Evolutionary conservation across 164 flowering plant species (phyloP).

Genomic region (Houttuynia cordata): DNA sequence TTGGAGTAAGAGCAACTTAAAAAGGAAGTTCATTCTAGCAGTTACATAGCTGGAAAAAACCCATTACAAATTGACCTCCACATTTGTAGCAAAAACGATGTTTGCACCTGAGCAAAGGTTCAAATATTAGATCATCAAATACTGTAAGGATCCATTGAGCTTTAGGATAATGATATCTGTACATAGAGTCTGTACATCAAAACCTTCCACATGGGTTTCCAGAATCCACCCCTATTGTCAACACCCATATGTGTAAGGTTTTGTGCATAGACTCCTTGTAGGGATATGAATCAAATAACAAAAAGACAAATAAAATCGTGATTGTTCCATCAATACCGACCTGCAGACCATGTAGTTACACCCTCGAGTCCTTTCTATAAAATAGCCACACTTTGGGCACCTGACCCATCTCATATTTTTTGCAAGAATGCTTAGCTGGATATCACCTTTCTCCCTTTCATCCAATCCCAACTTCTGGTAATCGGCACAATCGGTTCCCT

Average conservation of each 20-base stretch:
- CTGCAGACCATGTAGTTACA: slow-evolving; percentile 39
- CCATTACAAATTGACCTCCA: too few species aligned
- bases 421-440: slow-evolving; percentile 23
- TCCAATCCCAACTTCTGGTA: slow-evolving; percentile 9
- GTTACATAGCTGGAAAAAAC: too few species aligned
- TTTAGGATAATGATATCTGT: too few species aligned
- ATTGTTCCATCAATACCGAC: slow-evolving; percentile 9
- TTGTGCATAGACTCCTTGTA: too few species aligned
- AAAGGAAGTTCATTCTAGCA: too few species aligned
- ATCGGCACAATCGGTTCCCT: slow-evolving; percentile 17
- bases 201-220: too few species aligned
- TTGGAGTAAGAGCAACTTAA: too few species aligned
- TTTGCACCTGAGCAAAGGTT: slow-evolving; percentile 1
- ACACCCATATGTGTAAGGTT: too few species aligned
- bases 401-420: slow-evolving; percentile 32
- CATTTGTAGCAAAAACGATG: slow-evolving; percentile 1
- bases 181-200: too few species aligned
- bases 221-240: too few species aligned
- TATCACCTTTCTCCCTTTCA: slow-evolving; percentile 19
- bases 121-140: too few species aligned
- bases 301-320: background rate
- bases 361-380: slow-evolving; percentile 29
- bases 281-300: background rate
- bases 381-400: slow-evolving; percentile 31
- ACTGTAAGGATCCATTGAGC: too few species aligned